Base-by-base conservation (phyloP, 2,329 filamentous ascomycete genomes). In the Bipolaris bicolor region DNA sequence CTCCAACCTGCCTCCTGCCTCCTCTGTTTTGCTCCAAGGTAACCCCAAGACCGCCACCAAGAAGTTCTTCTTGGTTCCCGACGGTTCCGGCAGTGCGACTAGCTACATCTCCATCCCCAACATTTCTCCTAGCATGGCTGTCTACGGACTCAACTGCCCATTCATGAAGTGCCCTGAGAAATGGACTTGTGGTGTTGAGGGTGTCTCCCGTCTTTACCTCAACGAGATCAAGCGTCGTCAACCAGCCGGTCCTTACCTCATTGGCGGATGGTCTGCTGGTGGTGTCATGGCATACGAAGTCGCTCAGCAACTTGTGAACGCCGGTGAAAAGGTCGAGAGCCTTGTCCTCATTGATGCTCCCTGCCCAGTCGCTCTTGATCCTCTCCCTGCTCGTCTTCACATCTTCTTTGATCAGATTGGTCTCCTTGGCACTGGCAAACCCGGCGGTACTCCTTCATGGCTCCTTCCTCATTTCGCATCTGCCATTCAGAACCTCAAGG, bases 341-440 rank as follows among this genome's bases (percentile, higher is more conserved):
- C 80, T 84, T 3, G 73, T 84, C 22, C 76, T 84, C 34, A 81
- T 84, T 55, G 82, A 84, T 67, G 80, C 82, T 11, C 82, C 82
- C 15, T 83, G 80, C 71, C 82, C 82, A 0, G 79, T 83, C 58
- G 75, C 79, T 63, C 78, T 83, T 33, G 81, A 78, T 37, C 81
- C 81, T 51, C 79, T 84, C 4, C 77, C 81, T 5, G 77, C 78
- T 20, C 79, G 82, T 60, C 84, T 91, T 9, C 88, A 90, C 74
- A 83, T 87, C 63, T 92, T 89, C 83, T 90, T 91, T 68, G 88
- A 88, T 52, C 82, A 83, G 46, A 88, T 91, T 52, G 89, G 89
- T 52, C 84, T 92, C 1, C 84, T 91, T 24, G 89, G 89, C 20
- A 87, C 87, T 49, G 79, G 82, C 26, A 81, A 81, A 75, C 79